Base-by-base conservation (phyloP, 106 monocot genomes). In the Dioscorea dumetorum region DNA sequence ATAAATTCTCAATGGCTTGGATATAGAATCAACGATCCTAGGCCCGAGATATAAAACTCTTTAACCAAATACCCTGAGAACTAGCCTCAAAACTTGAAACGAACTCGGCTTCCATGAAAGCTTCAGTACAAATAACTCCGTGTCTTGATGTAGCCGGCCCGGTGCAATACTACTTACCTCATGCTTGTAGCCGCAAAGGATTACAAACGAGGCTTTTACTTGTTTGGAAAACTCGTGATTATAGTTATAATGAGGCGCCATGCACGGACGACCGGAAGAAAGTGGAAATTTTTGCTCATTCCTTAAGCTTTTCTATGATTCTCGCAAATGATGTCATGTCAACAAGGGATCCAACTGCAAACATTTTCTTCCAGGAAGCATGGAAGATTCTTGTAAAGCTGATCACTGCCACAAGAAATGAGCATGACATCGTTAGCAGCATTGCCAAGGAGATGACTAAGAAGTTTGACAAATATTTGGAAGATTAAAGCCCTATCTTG, bases 401-500 rank as follows among this genome's bases (percentile, higher is more conserved):
- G 41, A 71, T 53, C 19, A 78, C 78, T 66, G 85, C 77, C 2
- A 61, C 70, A 32, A 24, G 18, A 18, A 77, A 67, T 73, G 85
- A 86, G 24, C 83, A 91, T 54, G 33, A 57, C 8, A 50, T 81
- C 12, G 75, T 81, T 8, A 79, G 85, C 34, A 35, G 62, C 17
- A 76, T 88, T 48, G 83, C 91, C 1, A 79, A 76, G 50, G 83
- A 81, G 23, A 91, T 95, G 85, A 79, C 91, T 50, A 91, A 88
- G 53, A 95, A 81, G 64, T 95, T 95, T 75, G 94, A 95, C 73
- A 91, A 85, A 70, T 95, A 95, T 54, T 95, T 90, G 94, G 88
- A 81, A 57, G 94, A 91, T 60, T 85, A 85, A 75, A 91, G 74
- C 80, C 83, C 91, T 52, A 79, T 88, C 19, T 71, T 95, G 72